phyloP scores from a whole-genome alignment of 345 rosid genomes.

The Brassica incana region DNA sequence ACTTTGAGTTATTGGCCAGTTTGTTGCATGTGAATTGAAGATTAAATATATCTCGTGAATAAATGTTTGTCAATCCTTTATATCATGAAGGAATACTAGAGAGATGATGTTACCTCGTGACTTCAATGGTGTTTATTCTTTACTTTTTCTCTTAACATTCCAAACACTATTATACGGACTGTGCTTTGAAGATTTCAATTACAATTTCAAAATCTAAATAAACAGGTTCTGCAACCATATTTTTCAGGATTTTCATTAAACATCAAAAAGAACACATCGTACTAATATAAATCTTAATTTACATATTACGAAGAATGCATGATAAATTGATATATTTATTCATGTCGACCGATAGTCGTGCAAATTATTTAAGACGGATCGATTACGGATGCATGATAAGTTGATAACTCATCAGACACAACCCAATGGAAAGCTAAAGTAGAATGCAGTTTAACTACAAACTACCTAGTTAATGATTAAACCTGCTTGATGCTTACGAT shows the following conservation, averaged over 20 bases:
- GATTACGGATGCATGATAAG: neutral
- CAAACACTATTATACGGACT: neutral
- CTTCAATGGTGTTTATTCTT: neutral
- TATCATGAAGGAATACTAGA: neutral
- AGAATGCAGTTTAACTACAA: neutral
- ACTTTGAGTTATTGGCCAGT: constrained; percentile 33
- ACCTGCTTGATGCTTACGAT: neutral
- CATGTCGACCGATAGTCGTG: neutral
- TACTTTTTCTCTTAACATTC: neutral
- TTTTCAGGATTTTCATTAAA: neutral
- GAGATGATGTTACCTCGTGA: neutral
- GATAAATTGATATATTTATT: neutral
- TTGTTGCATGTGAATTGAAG: constrained; percentile 9
- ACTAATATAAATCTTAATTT: neutral
- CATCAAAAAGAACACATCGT: neutral
- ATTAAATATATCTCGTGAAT: constrained; percentile 1
- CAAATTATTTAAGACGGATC: neutral
- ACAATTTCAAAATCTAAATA: neutral
- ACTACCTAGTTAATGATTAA: neutral
- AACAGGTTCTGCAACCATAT: neutral
- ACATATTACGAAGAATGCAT: neutral
- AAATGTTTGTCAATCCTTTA: constrained; percentile 15
- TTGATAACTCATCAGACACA: neutral
- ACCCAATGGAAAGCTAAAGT: neutral
- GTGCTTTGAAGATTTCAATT: neutral